Evolutionary conservation across 2,329 filamentous ascomycete genomes (phyloP).

Genomic region (Juglanconis oblonga): DNA sequence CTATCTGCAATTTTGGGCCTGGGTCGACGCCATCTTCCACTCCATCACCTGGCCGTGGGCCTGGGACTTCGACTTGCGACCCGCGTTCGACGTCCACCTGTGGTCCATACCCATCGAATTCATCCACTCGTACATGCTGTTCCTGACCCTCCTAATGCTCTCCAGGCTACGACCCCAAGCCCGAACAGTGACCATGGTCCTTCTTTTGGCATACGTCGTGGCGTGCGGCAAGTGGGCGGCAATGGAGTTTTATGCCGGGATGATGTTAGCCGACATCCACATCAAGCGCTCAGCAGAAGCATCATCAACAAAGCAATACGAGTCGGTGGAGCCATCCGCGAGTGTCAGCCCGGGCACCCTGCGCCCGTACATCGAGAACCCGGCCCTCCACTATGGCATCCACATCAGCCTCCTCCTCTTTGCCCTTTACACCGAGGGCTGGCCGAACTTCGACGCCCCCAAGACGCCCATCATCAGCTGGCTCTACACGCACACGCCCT

Average conservation of each 20-base stretch:
- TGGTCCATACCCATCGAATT: constrained; percentile 50
- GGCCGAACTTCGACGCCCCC: constrained; percentile 35
- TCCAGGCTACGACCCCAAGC: constrained; percentile 31
- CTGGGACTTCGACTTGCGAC: constrained; percentile 32
- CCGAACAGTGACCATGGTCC: constrained; percentile 28
- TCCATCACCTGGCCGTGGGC: constrained; percentile 34
- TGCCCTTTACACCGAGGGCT: constrained; percentile 36
- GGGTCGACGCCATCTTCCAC: constrained; percentile 29
- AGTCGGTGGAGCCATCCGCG: neutral
- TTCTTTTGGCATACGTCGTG: constrained; percentile 36
- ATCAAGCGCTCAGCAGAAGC: constrained; percentile 30
- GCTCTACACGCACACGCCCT: constrained; percentile 31
- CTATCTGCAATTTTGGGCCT: constrained; percentile 28
- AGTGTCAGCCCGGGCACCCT: constrained; percentile 8
- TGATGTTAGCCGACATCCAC: constrained; percentile 43
- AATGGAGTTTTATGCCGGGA: constrained; percentile 44
- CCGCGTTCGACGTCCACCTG: constrained; percentile 41
- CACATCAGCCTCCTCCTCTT: constrained; percentile 27
- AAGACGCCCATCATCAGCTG: constrained; percentile 31
- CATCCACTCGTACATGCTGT: constrained; percentile 42
- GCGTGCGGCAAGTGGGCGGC: constrained; percentile 39
- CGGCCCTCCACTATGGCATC: constrained; percentile 18
- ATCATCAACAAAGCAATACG: constrained; percentile 18
- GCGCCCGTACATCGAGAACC: constrained; percentile 12
- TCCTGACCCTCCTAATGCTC: constrained; percentile 36